phyloP scores from a whole-genome alignment of 441 rosid genomes.

The Arabidopsis lyrata region DNA sequence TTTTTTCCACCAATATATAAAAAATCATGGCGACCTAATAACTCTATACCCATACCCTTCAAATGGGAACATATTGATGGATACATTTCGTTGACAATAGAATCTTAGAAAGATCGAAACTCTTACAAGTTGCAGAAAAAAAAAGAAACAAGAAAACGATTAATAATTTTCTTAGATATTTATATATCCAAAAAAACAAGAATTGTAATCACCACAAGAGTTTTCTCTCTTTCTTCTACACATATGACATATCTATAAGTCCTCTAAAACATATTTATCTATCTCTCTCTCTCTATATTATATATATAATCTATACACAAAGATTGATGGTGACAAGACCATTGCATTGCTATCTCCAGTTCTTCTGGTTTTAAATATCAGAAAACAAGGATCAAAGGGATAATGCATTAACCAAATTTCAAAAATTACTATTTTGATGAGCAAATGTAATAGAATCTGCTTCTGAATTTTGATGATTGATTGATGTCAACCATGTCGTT shows the following conservation, averaged over 20 bases:
- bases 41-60: neutral
- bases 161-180: conserved; percentile 26
- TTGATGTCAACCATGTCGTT: conserved; percentile 5
- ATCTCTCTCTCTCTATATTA: conserved; percentile 23
- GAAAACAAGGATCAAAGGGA: conserved; percentile 35
- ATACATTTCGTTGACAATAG: conserved; percentile 27
- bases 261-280: conserved; percentile 27
- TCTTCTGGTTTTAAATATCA: conserved; percentile 43
- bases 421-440: conserved; percentile 21
- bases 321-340: conserved; percentile 32
- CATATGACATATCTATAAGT: conserved; percentile 22
- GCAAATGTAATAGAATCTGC: conserved; percentile 14
- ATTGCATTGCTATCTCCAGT: conserved; percentile 37
- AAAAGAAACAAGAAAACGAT: neutral
- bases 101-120: conserved; percentile 30
- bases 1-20: neutral
- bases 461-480: conserved; percentile 12
- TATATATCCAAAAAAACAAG: conserved; percentile 20
- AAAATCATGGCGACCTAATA: conserved; percentile 14
- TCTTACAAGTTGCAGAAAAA: conserved; percentile 37
- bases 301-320: conserved; percentile 27
- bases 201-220: conserved; percentile 36
- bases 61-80: conserved; percentile 26
- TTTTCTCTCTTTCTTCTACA: conserved; percentile 33
- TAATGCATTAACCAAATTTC: conserved; percentile 1